A percentile compares a stretch with the other conserved stretches of the same genome.
phyloP scores from a whole-genome alignment of 768 basidiomycete species.

The Suillus cothurnatus region DNA sequence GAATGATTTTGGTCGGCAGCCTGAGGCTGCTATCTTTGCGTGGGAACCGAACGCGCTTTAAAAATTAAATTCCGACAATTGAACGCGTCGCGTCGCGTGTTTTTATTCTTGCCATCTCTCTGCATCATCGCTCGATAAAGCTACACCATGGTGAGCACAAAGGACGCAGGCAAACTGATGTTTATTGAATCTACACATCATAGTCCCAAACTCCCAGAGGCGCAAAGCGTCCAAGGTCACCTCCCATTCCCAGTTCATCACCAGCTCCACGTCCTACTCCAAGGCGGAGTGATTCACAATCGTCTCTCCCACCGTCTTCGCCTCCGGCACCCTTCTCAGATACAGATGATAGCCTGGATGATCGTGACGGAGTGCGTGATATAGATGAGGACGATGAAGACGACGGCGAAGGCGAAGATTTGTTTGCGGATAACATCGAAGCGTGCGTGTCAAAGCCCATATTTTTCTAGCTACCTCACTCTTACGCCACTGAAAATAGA shows the following conservation, averaged over 20 bases:
- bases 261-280: constrained; percentile 45
- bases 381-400: constrained; percentile 67
- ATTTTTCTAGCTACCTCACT: constrained; percentile 14
- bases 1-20: constrained; percentile 2
- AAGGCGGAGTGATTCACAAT: constrained; percentile 59
- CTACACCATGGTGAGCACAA: constrained; percentile 40
- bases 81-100: constrained; percentile 51
- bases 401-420: constrained; percentile 89
- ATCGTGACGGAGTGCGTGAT: constrained; percentile 65
- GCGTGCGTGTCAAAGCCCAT: constrained; percentile 48
- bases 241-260: constrained; percentile 52
- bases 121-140: constrained; percentile 10
- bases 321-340: constrained; percentile 85
- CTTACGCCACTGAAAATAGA: constrained; percentile 36
- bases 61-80: constrained; percentile 43
- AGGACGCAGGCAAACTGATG: not conserved
- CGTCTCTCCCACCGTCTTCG: constrained; percentile 85
- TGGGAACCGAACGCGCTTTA: constrained; percentile 34
- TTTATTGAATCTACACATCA: not conserved
- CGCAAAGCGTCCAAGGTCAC: constrained; percentile 64
- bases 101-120: constrained; percentile 20
- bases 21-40: not conserved
- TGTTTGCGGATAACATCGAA: constrained; percentile 81
- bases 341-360: constrained; percentile 78
- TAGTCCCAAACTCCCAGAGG: constrained; percentile 52